Evolutionary conservation across 2,329 filamentous ascomycete genomes (phyloP), one percentile per base, ranked within the genome.

Genomic region (Botrytis deweyae): DNA sequence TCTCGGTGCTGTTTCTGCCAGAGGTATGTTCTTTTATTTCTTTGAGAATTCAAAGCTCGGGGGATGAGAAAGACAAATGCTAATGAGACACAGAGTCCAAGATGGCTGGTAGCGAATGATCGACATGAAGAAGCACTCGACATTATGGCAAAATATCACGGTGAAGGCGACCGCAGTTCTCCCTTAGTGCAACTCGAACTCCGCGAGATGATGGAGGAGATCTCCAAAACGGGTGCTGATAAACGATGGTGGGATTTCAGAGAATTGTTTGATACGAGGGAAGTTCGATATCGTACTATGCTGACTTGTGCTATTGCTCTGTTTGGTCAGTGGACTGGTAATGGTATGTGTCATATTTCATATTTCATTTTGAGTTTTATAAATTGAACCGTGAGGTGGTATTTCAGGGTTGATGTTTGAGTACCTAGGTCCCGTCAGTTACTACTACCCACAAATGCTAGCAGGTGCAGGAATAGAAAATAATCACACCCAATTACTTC

Each of bases 81-180:
- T 68, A 29, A 72, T 10, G 40, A 61, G 12, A 2, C 12, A 1
- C 33, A 72, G 71, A 72, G 71, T n/a, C 88, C 88, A 8, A 82
- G 88, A 67, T 90, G 87, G 88, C 81, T 89, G 29, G 86, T 88
- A 75, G 85, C 85, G 61, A 85, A 88, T 70, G 86, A 88, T 74
- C 86, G 87, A 25, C 83, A 86, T 20, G 88, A 90, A 20, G 85
- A 90, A 74, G 88, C 88, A 0, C 81, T 86, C 36, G 81, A 83
- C 14, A 85, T 88, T 8, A 84, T 93, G 75, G 85, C 86, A 8
- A 87, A 86, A 74, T 89, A 88, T 76, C 90, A 90, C 76, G 85
- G 86, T 25, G 84, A 86, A 72, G 85, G 62, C 10, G 9, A 72
- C 1, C 62, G 44, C 4, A 3, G 67, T 12, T 72, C 71, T 20